A percentile compares a stretch with the other conserved stretches of the same genome.
phyloP scores from a whole-genome alignment of 306 rosid species.

The Parietaria judaica region DNA sequence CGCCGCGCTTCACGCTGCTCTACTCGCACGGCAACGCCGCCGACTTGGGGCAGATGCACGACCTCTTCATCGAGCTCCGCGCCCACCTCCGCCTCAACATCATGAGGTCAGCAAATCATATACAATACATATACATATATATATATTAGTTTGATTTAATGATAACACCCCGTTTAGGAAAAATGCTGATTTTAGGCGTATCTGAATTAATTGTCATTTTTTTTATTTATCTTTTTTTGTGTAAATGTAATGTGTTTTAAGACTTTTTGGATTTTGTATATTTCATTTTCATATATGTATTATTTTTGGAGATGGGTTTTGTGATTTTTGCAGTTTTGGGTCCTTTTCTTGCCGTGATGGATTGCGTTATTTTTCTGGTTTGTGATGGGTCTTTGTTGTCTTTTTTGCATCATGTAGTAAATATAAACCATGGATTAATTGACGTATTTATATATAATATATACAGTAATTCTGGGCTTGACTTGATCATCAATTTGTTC shows the following conservation, averaged over 20 bases:
- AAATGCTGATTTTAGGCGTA: no score
- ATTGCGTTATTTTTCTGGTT: no score
- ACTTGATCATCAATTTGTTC: neutral
- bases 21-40: conserved; percentile 99
- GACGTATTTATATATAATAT: neutral
- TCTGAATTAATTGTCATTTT: neutral
- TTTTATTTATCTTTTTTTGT: neutral
- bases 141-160: no score
- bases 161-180: neutral
- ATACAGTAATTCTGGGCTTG: neutral
- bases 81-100: conserved; percentile 95
- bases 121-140: no score
- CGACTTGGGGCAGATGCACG: conserved; percentile 93
- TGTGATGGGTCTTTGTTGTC: no score
- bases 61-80: conserved; percentile 88
- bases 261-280: neutral
- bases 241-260: neutral
- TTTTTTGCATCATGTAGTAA: no score
- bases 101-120: conserved; percentile 49
- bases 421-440: no score
- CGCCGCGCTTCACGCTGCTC: conserved; percentile 68
- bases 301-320: neutral
- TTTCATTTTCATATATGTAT: neutral
- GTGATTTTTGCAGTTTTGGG: neutral
- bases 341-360: neutral